phyloP scores from a whole-genome alignment of 176 grass and related monocot genomes.

The Oryza meyeriana region DNA sequence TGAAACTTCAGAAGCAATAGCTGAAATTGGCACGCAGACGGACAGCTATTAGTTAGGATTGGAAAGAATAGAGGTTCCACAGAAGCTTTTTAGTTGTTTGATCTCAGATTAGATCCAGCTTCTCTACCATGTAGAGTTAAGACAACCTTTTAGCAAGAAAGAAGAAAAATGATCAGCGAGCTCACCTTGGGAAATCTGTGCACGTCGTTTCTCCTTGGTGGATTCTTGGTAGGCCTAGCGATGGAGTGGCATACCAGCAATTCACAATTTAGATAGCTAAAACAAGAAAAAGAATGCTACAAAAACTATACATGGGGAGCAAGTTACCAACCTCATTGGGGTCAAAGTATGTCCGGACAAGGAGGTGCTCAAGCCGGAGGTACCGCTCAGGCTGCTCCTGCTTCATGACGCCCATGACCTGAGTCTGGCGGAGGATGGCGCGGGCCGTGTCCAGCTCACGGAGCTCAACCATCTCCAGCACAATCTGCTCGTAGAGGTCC shows the following conservation, averaged over 20 bases:
- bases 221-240: conserved; percentile 92
- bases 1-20: conserved; percentile 93
- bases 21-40: conserved; percentile 39
- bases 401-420: conserved; percentile 98
- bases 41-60: conserved; percentile 12
- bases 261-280: conserved; percentile 10
- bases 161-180: conserved; percentile 24
- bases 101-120: neutral
- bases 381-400: conserved; percentile 98
- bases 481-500: conserved; percentile 99
- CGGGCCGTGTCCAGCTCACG: conserved; percentile 88
- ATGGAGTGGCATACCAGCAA: conserved; percentile 18
- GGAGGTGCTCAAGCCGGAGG: conserved; percentile 89
- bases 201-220: conserved; percentile 91
- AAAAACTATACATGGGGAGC: neutral
- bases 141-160: neutral
- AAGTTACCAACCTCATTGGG: conserved; percentile 66
- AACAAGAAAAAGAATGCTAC: neutral
- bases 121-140: neutral
- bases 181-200: conserved; percentile 88
- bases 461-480: conserved; percentile 96
- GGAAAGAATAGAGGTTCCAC: neutral
- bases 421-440: conserved; percentile 91
- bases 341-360: conserved; percentile 92
- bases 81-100: neutral